Percentiles rank a stretch among this genome's conserved stretches.
These are phyloP conservation scores for Gossypium laxum DNA, from an alignment of 441 rosid genomes.

Conservation along the genomic window DNA sequence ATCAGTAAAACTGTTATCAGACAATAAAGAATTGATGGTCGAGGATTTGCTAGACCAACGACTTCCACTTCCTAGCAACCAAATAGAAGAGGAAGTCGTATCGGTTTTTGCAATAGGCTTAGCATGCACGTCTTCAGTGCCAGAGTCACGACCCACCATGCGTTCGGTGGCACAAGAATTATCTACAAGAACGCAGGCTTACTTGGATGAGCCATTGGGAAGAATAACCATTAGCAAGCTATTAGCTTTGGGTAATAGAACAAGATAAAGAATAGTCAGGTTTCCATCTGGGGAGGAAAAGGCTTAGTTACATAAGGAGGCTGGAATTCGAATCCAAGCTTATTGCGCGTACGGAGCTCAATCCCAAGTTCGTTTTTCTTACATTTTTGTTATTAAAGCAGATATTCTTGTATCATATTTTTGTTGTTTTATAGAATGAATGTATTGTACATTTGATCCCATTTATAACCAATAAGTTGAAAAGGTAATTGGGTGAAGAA, in stretches of 20 bases:
- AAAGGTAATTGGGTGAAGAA: neutral
- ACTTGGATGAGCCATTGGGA: conserved; percentile 23
- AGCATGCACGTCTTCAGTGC: conserved; percentile 30
- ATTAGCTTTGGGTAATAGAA: conserved; percentile 16
- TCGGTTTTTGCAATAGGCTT: conserved; percentile 27
- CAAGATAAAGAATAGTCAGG: neutral
- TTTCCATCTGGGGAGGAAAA: neutral
- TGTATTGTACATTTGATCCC: neutral
- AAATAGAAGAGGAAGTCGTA: conserved; percentile 33
- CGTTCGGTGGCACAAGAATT: conserved; percentile 45
- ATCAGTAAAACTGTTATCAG: conserved; percentile 6
- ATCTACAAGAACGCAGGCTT: conserved; percentile 28
- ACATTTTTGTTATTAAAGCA: neutral
- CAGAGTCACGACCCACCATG: conserved; percentile 44
- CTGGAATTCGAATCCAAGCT: neutral
- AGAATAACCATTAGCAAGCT: conserved; percentile 22
- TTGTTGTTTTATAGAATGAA: neutral
- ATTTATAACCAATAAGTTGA: neutral
- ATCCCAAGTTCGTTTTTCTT: neutral
- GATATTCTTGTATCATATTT: neutral
- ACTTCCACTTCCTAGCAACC: conserved; percentile 33
- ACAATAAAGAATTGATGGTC: conserved; percentile 21
- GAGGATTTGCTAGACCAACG: conserved; percentile 41
- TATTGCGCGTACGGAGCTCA: neutral
- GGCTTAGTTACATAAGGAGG: neutral